Evolutionary conservation across 306 rosid genomes (phyloP).

Genomic region (Carpinus viminea): DNA sequence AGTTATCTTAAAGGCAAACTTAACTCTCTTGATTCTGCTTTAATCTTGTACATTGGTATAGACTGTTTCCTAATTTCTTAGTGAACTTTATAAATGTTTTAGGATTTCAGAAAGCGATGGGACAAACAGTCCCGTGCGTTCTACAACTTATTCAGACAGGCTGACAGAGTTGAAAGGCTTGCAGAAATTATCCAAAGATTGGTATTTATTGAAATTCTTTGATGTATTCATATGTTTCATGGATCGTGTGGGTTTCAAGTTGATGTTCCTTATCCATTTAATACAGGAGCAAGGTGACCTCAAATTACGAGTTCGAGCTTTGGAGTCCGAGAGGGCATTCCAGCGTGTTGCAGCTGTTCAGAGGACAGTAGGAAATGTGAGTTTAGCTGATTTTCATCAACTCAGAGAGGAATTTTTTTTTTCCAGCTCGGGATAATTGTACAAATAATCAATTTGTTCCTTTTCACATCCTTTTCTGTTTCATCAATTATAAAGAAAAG

Average conservation of each 20-base stretch:
- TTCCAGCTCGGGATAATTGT: background rate
- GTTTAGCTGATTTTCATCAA: slow-evolving; percentile 41
- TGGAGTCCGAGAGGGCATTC: slow-evolving; percentile 98
- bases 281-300: slow-evolving; percentile 98
- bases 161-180: slow-evolving; percentile 95
- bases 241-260: slow-evolving; percentile 22
- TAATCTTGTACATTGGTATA: slow-evolving; percentile 22
- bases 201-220: slow-evolving; percentile 40
- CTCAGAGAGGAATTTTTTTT: background rate
- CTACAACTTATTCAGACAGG: slow-evolving; percentile 94
- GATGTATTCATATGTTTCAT: slow-evolving; percentile 23
- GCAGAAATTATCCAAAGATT: slow-evolving; percentile 78
- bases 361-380: slow-evolving; percentile 87
- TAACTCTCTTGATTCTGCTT: slow-evolving; percentile 18
- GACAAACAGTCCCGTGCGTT: slow-evolving; percentile 86
- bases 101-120: slow-evolving; percentile 91
- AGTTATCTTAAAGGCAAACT: slow-evolving; percentile 76
- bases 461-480: background rate
- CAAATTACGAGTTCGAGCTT: slow-evolving; percentile 89
- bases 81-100: slow-evolving; percentile 36
- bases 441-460: background rate
- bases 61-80: slow-evolving; percentile 28
- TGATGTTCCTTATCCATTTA: slow-evolving; percentile 16
- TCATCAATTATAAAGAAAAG: background rate
- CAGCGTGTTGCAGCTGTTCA: slow-evolving; percentile 94